phyloP scores from a whole-genome alignment of 106 monocot genomes.

The Iris macrosiphon region DNA sequence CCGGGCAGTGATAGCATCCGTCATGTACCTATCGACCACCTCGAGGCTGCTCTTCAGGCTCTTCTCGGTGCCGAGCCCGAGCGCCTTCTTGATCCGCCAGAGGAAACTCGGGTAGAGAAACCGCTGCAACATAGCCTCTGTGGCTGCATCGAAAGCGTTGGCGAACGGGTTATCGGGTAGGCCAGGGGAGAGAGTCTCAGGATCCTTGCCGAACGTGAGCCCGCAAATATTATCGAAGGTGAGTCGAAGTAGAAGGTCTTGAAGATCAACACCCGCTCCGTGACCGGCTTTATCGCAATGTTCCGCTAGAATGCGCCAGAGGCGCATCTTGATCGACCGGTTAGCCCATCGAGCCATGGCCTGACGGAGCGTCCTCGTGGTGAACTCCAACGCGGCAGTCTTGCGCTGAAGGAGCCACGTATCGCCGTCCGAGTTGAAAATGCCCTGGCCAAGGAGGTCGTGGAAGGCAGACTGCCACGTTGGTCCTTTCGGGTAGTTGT shows the following conservation, averaged over 20 bases:
- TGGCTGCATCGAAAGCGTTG: constrained; percentile 60
- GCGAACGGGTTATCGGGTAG: constrained; percentile 70
- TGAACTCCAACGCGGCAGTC: constrained; percentile 86
- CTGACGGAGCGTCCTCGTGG: constrained; percentile 67
- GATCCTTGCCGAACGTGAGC: constrained; percentile 77
- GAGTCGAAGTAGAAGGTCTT: constrained; percentile 73
- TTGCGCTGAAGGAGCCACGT: constrained; percentile 76
- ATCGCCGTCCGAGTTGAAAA: constrained; percentile 82
- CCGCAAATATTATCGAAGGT: constrained; percentile 90
- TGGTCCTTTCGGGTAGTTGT: constrained; percentile 86
- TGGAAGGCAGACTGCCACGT: constrained; percentile 64
- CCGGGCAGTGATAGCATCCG: constrained; percentile 42
- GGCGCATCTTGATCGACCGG: constrained; percentile 41
- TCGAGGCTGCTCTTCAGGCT: constrained; percentile 40
- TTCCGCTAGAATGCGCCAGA: constrained; percentile 53
- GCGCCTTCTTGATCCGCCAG: constrained; percentile 68
- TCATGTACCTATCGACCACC: constrained; percentile 53
- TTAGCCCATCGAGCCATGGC: constrained; percentile 77
- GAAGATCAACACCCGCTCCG: constrained; percentile 37
- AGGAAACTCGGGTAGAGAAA: constrained; percentile 59
- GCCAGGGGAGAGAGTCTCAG: constrained; percentile 59
- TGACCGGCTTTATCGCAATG: constrained; percentile 2
- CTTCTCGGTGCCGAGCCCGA: constrained; percentile 52
- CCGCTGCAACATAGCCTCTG: constrained; percentile 67
- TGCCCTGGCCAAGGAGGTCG: constrained; percentile 70